Percentiles rank a stretch among this genome's conserved stretches.
Evolutionary conservation across 305 asterid genomes (phyloP).

Genomic region (Solanum hybrid): DNA sequence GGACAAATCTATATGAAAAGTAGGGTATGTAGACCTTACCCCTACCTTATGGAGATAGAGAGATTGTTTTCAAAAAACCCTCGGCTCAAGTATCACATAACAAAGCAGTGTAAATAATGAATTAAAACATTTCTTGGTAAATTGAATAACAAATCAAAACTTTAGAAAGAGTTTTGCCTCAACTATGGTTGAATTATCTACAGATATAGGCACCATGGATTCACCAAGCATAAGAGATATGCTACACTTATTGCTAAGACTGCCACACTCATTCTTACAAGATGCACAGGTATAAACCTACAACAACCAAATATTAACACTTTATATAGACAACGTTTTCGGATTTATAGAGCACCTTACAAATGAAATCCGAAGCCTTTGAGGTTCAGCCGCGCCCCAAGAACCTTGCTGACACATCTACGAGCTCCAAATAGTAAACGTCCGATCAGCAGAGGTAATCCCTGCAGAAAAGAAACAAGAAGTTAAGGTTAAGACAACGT

Average conservation of each 20-base stretch:
- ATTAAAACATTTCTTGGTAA: neutral
- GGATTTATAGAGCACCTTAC: neutral
- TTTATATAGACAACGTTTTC: neutral
- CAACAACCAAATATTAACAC: constrained; percentile 3
- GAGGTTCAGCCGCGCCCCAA: neutral
- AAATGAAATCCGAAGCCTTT: neutral
- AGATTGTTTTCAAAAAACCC: neutral
- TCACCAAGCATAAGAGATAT: neutral
- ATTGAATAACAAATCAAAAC: neutral
- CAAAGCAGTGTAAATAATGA: neutral
- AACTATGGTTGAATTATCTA: neutral
- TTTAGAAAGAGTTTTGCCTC: neutral
- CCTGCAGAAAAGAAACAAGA: neutral
- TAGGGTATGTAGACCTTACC: neutral
- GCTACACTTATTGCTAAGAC: neutral
- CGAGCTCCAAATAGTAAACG: neutral
- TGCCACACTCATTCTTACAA: neutral
- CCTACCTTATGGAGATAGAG: neutral
- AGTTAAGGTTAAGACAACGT: neutral
- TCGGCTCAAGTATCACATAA: neutral
- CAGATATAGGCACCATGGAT: neutral
- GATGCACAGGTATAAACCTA: constrained; percentile 7
- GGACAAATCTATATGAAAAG: neutral
- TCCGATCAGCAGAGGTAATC: neutral
- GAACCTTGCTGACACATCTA: neutral